phyloP scores from a whole-genome alignment of 495 filamentous ascomycete genomes.

The Lentithecium fluviatile region DNA sequence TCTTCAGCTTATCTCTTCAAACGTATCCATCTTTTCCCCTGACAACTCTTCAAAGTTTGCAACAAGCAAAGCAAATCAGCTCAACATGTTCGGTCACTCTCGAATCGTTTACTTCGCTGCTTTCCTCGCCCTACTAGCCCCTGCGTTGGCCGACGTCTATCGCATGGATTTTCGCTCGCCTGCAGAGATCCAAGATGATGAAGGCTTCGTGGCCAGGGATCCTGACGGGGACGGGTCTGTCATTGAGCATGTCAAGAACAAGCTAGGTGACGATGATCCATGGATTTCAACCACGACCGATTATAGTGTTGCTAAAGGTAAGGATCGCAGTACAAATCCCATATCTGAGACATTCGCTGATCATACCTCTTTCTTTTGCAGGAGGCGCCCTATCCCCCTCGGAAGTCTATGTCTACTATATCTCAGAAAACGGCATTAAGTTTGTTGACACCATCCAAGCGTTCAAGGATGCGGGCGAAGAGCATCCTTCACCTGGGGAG shows the following conservation, averaged over 20 bases:
- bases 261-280: slow-evolving; percentile 8
- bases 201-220: slow-evolving; percentile 11
- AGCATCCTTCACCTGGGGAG: slow-evolving; percentile 6
- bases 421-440: slow-evolving; percentile 12
- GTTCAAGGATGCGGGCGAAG: slow-evolving; percentile 10
- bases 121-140: slow-evolving; percentile 11
- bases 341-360: slow-evolving; percentile 7
- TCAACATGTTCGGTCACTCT: slow-evolving; percentile 12
- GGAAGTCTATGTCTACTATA: slow-evolving; percentile 6
- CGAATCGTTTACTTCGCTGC: slow-evolving; percentile 9
- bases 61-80: slow-evolving; percentile 12
- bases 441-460: slow-evolving; percentile 5
- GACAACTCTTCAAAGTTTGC: slow-evolving; percentile 12
- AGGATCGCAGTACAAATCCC: slow-evolving; percentile 10
- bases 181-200: slow-evolving; percentile 5
- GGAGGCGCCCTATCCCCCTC: slow-evolving; percentile 2
- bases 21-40: slow-evolving; percentile 9
- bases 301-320: slow-evolving; percentile 9
- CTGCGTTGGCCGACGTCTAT: slow-evolving; percentile 8
- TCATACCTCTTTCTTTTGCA: slow-evolving; percentile 12
- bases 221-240: slow-evolving; percentile 4
- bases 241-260: slow-evolving; percentile 6
- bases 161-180: slow-evolving; percentile 12
- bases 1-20: slow-evolving; percentile 12
- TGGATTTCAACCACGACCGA: slow-evolving; percentile 8